Evolutionary conservation across 163 green algal genomes (phyloP), one percentile per base, ranked within the genome.

Genomic region (Scenedesmus sp.): DNA sequence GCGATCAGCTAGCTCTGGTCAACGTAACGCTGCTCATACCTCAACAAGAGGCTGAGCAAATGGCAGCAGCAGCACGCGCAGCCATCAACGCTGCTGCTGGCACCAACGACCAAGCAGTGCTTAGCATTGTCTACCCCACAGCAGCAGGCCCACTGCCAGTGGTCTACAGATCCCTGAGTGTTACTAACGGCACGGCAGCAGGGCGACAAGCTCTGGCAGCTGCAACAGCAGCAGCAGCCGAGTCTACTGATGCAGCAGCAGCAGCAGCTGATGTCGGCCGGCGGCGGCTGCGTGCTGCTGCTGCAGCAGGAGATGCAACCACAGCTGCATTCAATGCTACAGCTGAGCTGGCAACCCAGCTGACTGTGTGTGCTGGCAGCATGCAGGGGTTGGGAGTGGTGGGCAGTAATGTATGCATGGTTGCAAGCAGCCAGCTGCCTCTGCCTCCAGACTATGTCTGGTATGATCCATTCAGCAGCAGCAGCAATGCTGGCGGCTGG

Each of bases 371-470:
- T 26, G 70, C 87, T 60, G 76, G 54, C 18, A 86, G 18, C 74
- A 81, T 91, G n/a, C 4, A 34, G 54, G 87, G 87, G 5, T 16
- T 87, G 55, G 87, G 87, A 8, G 4, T 91, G 13, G 13, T 54
- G 23, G 87, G 74, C 74, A 85, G 57, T 13, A 87, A 91, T 55
- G 79, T 91, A 2, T 91, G 87, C 56, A 64, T 91, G 54, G n/a
- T 57, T 10, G 59, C 60, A 89, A 18, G 13, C 26, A 26, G 46
- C 23, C 15, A 76, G 59, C 7, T 5, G 10, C 52, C n/a, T 0
- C 3, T 87, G 57, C 87, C 87, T 1, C 74, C 74, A 10, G 74
- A 18, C n/a, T 91, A 91, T 16, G 54, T 54, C 55, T 91, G 87
- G 87, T 13, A 10, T 2, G 57, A 52, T 9, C 23, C 56, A 6